phyloP scores from a whole-genome alignment of 192 early-diverging fungal genomes.

The Coemansia sp. region DNA sequence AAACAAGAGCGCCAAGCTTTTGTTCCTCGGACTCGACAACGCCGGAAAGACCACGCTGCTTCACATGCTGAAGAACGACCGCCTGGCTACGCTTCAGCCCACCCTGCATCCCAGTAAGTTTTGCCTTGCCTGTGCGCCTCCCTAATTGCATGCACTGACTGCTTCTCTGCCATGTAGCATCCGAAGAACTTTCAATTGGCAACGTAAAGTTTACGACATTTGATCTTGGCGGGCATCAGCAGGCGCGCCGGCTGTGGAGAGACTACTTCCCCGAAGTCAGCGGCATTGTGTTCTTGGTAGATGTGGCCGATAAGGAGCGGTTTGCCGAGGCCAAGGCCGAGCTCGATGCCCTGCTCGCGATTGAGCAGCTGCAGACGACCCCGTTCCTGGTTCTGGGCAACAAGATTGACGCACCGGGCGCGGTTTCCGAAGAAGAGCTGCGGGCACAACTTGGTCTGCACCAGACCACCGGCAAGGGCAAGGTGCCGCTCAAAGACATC shows the following conservation, averaged over 20 bases:
- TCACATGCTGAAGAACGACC: conserved; percentile 99
- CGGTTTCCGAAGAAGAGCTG: conserved; percentile 91
- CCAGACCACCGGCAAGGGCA: conserved; percentile 99
- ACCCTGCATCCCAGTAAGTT: conserved; percentile 95
- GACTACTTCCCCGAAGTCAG: conserved; percentile 99
- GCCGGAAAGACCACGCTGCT: conserved; percentile 98
- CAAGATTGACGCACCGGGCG: conserved; percentile 95
- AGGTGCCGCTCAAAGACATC: conserved; percentile 87
- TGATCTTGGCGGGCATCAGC: conserved; percentile 95
- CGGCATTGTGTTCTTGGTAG: conserved; percentile 98
- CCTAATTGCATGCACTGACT: background rate
- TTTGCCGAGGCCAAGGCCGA: conserved; percentile 91
- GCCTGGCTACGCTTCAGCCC: conserved; percentile 88
- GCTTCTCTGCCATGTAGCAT: conserved; percentile 36
- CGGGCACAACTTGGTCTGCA: conserved; percentile 83
- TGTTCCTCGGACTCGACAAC: conserved; percentile 98
- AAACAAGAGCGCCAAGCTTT: conserved; percentile 98
- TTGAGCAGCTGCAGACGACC: conserved; percentile 88
- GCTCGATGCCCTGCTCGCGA: conserved; percentile 88
- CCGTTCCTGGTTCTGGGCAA: conserved; percentile 98
- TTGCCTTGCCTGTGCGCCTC: background rate
- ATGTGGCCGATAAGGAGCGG: conserved; percentile 80
- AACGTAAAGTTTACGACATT: conserved; percentile 97
- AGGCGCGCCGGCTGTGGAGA: conserved; percentile 97
- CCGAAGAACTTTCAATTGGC: conserved; percentile 95